Evolutionary conservation across 495 filamentous ascomycete species (phyloP), one percentile per base, ranked within the genome.

Genomic region (Penicillium maclennaniae): DNA sequence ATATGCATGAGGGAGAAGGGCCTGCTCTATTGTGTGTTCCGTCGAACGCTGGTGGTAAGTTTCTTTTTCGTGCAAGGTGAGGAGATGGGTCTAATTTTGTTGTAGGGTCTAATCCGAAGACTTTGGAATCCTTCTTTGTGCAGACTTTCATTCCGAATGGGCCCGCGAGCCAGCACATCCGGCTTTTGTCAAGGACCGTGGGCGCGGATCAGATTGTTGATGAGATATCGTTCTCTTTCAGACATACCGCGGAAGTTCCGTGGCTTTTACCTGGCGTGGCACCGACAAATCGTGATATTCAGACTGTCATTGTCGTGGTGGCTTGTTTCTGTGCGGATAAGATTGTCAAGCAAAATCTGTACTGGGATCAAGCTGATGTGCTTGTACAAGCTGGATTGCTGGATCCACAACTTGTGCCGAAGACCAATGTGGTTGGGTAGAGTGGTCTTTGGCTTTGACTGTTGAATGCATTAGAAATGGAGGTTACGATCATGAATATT

Each of bases 281-380:
- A 3, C 83, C 89, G 1, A 95, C 89, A 7, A 69, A 78, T 17
- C 80, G 76, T 43, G 68, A 78, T 38, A 80, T 92, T 10, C 79
- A 84, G 36, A 70, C 93, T 12, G 80, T 85, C 0, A 70, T 93
- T 31, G 83, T 89, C 14, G 81, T 79, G 53, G 80, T 92, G 15
- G 87, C 88, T 17, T 83, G 83, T 54, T 81, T 92, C 42, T 74
- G 86, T 17, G 90, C 84, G 3, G 86, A 87, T 16, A 82, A 83
- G 47, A 73, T 95, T 12, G 87, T 82, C 53, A 81, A 86, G 52
- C 88, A 95, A 66, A 85, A 87, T 54, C 80, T 93, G 20, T 85
- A 87, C 50, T 96, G 90, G 89, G 91, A 95, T 63, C 90, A 95
- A 68, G 88, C 86, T 2, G 83, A 79, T 28, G 86, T 92, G 12